Evolutionary conservation across 2,329 filamentous ascomycete species (phyloP).

Genomic region (Ascochyta viciae-villosae): DNA sequence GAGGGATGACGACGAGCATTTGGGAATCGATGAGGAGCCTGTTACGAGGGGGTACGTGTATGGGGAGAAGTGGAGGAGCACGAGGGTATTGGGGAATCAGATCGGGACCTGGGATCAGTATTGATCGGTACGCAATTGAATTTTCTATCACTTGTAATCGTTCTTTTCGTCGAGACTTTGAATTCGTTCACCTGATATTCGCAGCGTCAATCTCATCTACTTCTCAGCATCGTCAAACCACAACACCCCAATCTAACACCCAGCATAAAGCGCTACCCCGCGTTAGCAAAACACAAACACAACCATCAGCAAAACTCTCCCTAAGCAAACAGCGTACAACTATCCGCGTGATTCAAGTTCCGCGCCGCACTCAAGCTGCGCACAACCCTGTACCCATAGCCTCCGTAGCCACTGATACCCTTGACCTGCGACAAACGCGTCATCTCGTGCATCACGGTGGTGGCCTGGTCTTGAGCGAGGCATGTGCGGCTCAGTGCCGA

Average conservation of each 20-base stretch:
- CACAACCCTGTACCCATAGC: conserved; percentile 61
- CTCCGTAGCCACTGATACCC: conserved; percentile 63
- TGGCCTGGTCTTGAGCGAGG: conserved; percentile 69
- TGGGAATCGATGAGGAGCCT: conserved; percentile 80
- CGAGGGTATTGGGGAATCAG: conserved; percentile 38
- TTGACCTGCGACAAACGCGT: conserved; percentile 66
- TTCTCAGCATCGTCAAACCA: background rate
- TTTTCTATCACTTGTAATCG: background rate
- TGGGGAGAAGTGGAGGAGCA: conserved; percentile 55
- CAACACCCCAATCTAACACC: background rate
- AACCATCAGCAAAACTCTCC: conserved; percentile 9
- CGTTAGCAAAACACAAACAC: background rate
- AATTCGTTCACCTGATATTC: too few relatives aligned
- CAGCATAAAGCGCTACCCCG: conserved; percentile 5
- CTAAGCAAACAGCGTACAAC: conserved; percentile 52
- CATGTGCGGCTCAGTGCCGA: conserved; percentile 58
- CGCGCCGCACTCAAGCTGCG: conserved; percentile 54
- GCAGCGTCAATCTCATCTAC: too few relatives aligned
- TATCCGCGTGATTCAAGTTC: conserved; percentile 69
- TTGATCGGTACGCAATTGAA: background rate
- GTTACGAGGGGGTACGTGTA: conserved; percentile 70
- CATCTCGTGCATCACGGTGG: conserved; percentile 68
- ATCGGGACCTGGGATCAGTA: conserved; percentile 38
- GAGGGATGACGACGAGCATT: conserved; percentile 74
- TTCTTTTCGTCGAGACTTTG: background rate